Evolutionary conservation across 176 grass and related monocot genomes (phyloP).

Genomic region (Tillandsia leiboldiana): DNA sequence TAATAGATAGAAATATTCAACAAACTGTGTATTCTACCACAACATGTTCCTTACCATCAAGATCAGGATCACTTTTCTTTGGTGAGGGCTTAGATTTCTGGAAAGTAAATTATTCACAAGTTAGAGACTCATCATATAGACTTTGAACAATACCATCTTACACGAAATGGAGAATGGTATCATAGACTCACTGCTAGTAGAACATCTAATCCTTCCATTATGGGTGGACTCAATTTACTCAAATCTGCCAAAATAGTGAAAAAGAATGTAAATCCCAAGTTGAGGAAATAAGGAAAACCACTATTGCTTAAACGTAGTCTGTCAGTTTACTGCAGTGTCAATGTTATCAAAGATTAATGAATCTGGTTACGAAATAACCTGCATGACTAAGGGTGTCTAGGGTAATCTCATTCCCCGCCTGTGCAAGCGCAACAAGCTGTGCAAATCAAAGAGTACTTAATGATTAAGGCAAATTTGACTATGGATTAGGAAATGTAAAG

Average conservation of each 20-base stretch:
- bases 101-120: slow-evolving; percentile 17
- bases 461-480: neutral
- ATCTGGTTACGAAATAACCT: slow-evolving; percentile 37
- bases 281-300: neutral
- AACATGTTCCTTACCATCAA: slow-evolving; percentile 45
- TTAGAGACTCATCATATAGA: slow-evolving; percentile 6
- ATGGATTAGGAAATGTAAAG: neutral
- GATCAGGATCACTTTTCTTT: slow-evolving; percentile 57
- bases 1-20: neutral
- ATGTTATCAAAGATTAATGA: slow-evolving; percentile 7
- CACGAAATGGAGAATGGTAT: slow-evolving; percentile 4
- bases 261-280: slow-evolving; percentile 1
- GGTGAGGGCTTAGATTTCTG: slow-evolving; percentile 74
- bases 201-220: slow-evolving; percentile 83
- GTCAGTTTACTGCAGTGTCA: neutral
- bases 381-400: slow-evolving; percentile 44
- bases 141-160: slow-evolving; percentile 10
- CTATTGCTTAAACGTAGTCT: neutral
- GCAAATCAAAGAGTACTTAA: slow-evolving; percentile 11
- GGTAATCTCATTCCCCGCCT: slow-evolving; percentile 64
- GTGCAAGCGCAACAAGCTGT: slow-evolving; percentile 85
- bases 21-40: slow-evolving; percentile 10
- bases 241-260: slow-evolving; percentile 47
- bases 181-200: slow-evolving; percentile 44
- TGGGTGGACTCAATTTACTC: slow-evolving; percentile 53